Percentiles rank a stretch among this genome's conserved stretches.
These are phyloP conservation scores for Citrus maxima DNA, from an alignment of 345 rosid species.

Conservation along the genomic window DNA sequence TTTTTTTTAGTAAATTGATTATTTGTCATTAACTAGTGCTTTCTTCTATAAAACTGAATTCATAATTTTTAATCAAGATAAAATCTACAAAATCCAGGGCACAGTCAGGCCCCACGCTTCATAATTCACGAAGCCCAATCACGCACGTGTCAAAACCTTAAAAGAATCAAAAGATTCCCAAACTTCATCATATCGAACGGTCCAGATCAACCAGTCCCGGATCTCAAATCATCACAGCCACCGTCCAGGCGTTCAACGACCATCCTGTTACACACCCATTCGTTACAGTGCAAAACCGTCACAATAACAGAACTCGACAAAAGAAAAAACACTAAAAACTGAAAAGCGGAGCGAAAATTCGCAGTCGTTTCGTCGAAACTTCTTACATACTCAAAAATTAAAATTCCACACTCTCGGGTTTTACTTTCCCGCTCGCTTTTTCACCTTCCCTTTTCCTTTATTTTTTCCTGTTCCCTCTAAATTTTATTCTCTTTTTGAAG, in stretches of 20 bases:
- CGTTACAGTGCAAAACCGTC: not conserved
- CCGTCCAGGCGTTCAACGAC: not conserved
- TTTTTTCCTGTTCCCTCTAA: not conserved
- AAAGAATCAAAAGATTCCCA: constrained; percentile 3
- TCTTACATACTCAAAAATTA: constrained; percentile 18
- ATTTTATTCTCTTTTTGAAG: not conserved
- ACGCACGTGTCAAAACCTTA: constrained; percentile 2
- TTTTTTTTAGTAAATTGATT: not conserved
- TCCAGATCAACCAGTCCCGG: not conserved
- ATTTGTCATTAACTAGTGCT: not conserved
- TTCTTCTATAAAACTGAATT: not conserved
- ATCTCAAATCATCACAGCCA: not conserved
- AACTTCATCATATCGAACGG: constrained; percentile 11
- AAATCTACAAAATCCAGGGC: not conserved
- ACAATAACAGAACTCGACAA: constrained; percentile 4
- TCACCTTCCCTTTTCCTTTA: not conserved
- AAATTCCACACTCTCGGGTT: not conserved
- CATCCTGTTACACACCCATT: not conserved
- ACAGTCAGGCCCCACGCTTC: not conserved
- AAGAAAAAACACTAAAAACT: not conserved
- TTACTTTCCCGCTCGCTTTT: constrained; percentile 16
- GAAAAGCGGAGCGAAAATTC: constrained; percentile 27
- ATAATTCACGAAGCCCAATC: not conserved
- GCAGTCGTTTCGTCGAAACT: constrained; percentile 33
- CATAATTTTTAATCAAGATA: not conserved